Percentiles rank a stretch among this genome's conserved stretches.
These are phyloP conservation scores for Kodamaea alishanica DNA, from an alignment of 1,139 yeast genomes.

Conservation along the genomic window DNA sequence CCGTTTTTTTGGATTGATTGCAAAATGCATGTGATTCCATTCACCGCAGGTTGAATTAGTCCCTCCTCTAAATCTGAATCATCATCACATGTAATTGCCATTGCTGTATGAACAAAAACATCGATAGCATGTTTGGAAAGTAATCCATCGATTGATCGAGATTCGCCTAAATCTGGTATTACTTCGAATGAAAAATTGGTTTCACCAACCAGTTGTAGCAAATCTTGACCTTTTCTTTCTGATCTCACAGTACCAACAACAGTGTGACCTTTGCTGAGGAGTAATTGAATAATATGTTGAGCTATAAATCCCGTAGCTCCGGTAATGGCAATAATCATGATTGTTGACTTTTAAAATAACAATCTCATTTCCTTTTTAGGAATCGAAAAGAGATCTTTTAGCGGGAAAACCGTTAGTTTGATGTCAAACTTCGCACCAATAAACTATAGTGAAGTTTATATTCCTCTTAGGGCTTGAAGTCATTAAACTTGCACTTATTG, in stretches of 20 bases:
- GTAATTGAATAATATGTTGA: conserved; percentile 25
- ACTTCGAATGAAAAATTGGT: conserved; percentile 28
- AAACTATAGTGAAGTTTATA: too few relatives aligned
- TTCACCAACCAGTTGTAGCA: conserved; percentile 11
- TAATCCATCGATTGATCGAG: conserved; percentile 1
- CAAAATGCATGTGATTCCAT: conserved; percentile 37
- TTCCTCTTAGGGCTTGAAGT: too few relatives aligned
- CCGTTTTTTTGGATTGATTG: conserved; percentile 26
- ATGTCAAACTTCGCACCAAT: too few relatives aligned
- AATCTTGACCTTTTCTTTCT: conserved; percentile 26
- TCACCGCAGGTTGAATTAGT: conserved; percentile 37
- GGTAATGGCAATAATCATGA: conserved; percentile 26
- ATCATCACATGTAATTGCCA: conserved; percentile 23
- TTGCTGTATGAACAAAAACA: conserved; percentile 21
- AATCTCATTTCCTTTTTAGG: too few relatives aligned
- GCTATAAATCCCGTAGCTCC: conserved; percentile 46
- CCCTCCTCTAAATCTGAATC: conserved; percentile 38
- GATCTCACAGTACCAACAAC: conserved; percentile 39
- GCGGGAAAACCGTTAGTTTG: too few relatives aligned
- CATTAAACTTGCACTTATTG: too few relatives aligned
- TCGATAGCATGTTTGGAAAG: conserved; percentile 3
- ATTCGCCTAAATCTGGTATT: conserved; percentile 18
- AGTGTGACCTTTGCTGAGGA: conserved; percentile 24
- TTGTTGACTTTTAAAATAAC: too few relatives aligned
- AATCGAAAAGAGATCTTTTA: too few relatives aligned